These are phyloP conservation scores for Podila verticillata DNA, from an alignment of 192 early-diverging fungal genomes.

Conservation along the genomic window DNA sequence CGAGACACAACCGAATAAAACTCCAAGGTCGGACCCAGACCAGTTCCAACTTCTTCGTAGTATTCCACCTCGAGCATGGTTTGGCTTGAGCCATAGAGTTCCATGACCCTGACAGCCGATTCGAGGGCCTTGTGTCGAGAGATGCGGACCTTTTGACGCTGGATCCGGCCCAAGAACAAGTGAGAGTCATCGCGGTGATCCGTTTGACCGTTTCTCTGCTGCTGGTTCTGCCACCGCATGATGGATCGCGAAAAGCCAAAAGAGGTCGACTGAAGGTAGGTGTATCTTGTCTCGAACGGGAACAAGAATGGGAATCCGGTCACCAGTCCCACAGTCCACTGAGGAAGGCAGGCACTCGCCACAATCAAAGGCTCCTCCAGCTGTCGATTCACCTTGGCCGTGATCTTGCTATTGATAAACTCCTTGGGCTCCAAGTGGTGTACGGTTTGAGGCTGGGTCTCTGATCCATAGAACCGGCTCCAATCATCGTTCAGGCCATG, in stretches of 20 bases:
- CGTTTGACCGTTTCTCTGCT: slow-evolving; percentile 52
- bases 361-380: slow-evolving; percentile 91
- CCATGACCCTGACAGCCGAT: slow-evolving; percentile 87
- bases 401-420: slow-evolving; percentile 85
- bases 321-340: slow-evolving; percentile 77
- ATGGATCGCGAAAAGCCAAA: slow-evolving; percentile 91
- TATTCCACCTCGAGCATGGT: slow-evolving; percentile 93
- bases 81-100: slow-evolving; percentile 75
- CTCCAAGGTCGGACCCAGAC: slow-evolving; percentile 71
- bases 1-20: slow-evolving; percentile 87
- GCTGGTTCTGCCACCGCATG: slow-evolving; percentile 63
- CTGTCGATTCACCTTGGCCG: slow-evolving; percentile 88
- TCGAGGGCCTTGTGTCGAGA: slow-evolving; percentile 80
- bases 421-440: slow-evolving; percentile 38
- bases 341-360: slow-evolving; percentile 79
- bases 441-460: slow-evolving; percentile 21
- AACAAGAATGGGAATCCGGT: slow-evolving; percentile 79
- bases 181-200: slow-evolving; percentile 54
- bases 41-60: slow-evolving; percentile 92
- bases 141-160: slow-evolving; percentile 92
- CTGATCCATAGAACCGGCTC: slow-evolving; percentile 38
- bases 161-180: slow-evolving; percentile 72
- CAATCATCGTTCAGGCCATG: slow-evolving; percentile 49
- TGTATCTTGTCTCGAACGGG: slow-evolving; percentile 81
- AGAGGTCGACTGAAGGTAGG: slow-evolving; percentile 82